Conservation (phyloP, 2,329 filamentous ascomycete species). For the Paraphoma chrysanthemicola region DNA sequence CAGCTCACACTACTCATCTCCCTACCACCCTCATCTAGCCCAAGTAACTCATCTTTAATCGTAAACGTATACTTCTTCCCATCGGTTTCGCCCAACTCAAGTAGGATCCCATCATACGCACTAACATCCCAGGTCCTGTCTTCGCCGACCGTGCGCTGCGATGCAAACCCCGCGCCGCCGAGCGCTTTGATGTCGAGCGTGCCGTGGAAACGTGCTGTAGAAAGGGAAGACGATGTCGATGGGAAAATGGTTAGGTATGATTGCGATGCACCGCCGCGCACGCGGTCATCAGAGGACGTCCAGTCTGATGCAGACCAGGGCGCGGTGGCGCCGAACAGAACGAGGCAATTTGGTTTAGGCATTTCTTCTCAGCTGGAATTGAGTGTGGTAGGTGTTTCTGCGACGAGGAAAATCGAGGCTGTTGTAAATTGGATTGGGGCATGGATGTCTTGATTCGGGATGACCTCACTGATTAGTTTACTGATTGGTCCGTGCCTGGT, state of each 20-base stretch:
- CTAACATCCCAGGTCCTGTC: slow-evolving; percentile 69
- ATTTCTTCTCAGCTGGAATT: background rate
- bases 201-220: slow-evolving; percentile 66
- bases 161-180: slow-evolving; percentile 83
- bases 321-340: slow-evolving; percentile 41
- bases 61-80: slow-evolving; percentile 75
- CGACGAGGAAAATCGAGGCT: no score
- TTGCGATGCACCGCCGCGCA: slow-evolving; percentile 75
- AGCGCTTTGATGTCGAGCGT: slow-evolving; percentile 75
- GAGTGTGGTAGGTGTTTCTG: background rate
- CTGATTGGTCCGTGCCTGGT: background rate
- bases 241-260: slow-evolving; percentile 51
- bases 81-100: slow-evolving; percentile 63
- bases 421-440: no score
- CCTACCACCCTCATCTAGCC: slow-evolving; percentile 66
- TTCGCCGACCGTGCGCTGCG: slow-evolving; percentile 70
- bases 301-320: slow-evolving; percentile 67
- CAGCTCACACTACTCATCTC: slow-evolving; percentile 76
- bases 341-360: slow-evolving; percentile 1
- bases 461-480: slow-evolving; percentile 11
- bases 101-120: slow-evolving; percentile 65
- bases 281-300: slow-evolving; percentile 75
- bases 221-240: background rate
- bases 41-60: slow-evolving; percentile 73
- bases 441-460: slow-evolving; percentile 4